Conservation (phyloP, 1,284 basidiomycete genomes). For the Rhodotorula sp. region DNA sequence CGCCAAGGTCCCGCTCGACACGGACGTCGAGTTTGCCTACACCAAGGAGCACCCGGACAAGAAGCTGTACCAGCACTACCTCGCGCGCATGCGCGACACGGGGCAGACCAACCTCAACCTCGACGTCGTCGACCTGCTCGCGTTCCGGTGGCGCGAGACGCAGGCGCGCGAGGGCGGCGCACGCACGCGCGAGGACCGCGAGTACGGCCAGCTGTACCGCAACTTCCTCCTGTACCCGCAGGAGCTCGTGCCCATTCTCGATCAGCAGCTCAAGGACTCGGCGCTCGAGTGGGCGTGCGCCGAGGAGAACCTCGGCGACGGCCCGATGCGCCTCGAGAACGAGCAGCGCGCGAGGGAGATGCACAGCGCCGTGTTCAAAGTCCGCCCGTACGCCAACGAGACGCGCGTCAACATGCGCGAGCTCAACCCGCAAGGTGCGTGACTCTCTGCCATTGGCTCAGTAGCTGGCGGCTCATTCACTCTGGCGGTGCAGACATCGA, state of each 20-base stretch:
- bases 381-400: slow-evolving; percentile 81
- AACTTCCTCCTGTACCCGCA: slow-evolving; percentile 85
- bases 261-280: slow-evolving; percentile 87
- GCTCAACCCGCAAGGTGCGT: slow-evolving; percentile 79
- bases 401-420: slow-evolving; percentile 82
- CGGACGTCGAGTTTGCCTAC: slow-evolving; percentile 37
- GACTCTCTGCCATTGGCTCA: background rate
- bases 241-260: slow-evolving; percentile 95
- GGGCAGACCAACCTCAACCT: slow-evolving; percentile 91
- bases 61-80: slow-evolving; percentile 73
- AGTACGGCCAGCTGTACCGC: slow-evolving; percentile 40
- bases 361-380: slow-evolving; percentile 80
- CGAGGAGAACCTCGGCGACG: slow-evolving; percentile 34
- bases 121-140: slow-evolving; percentile 82
- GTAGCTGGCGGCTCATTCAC: background rate
- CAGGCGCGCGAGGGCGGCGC: slow-evolving; percentile 51
- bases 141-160: slow-evolving; percentile 82
- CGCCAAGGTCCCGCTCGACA: slow-evolving; percentile 17
- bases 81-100: slow-evolving; percentile 83
- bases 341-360: slow-evolving; percentile 60
- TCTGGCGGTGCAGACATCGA: slow-evolving; percentile 84
- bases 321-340: slow-evolving; percentile 31
- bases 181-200: slow-evolving; percentile 59
- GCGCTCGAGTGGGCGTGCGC: slow-evolving; percentile 41
- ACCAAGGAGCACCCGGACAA: slow-evolving; percentile 46